phyloP scores from a whole-genome alignment of 305 asterid genomes.

The Fraxinus paxiana region DNA sequence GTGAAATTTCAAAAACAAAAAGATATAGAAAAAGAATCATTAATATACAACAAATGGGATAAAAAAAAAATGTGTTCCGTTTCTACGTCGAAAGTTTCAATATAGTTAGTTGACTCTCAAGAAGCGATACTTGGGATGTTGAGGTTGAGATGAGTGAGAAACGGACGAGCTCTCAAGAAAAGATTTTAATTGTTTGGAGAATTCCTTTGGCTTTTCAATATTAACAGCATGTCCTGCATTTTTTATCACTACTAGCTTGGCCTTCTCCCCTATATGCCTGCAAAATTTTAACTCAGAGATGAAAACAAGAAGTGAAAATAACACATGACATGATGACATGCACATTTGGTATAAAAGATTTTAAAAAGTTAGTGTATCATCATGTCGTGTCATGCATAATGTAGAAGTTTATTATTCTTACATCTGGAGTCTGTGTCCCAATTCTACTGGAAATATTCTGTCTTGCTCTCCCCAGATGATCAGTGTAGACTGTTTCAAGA shows the following conservation, averaged over 20 bases:
- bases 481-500: constrained; percentile 45
- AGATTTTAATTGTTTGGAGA: constrained; percentile 61
- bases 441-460: constrained; percentile 58
- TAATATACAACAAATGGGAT: neutral
- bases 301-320: neutral
- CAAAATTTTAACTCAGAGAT: neutral
- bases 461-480: constrained; percentile 81
- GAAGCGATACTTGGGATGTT: constrained; percentile 26
- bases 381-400: neutral
- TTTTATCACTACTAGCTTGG: constrained; percentile 61
- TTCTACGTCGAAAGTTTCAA: neutral
- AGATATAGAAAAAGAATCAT: neutral
- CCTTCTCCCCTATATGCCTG: constrained; percentile 79
- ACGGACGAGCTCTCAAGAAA: constrained; percentile 40
- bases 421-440: constrained; percentile 65
- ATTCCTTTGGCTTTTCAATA: constrained; percentile 74
- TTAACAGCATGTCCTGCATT: constrained; percentile 87
- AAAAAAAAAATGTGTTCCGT: neutral
- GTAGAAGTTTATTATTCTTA: constrained; percentile 6
- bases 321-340: neutral
- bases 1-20: neutral
- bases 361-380: neutral
- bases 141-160: constrained; percentile 26
- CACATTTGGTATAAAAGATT: neutral
- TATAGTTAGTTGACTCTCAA: constrained; percentile 27